Percentiles rank a stretch among this genome's conserved stretches.
Conservation (phyloP, 2,329 filamentous ascomycete genomes). For the Phyllosticta ampelicida region DNA sequence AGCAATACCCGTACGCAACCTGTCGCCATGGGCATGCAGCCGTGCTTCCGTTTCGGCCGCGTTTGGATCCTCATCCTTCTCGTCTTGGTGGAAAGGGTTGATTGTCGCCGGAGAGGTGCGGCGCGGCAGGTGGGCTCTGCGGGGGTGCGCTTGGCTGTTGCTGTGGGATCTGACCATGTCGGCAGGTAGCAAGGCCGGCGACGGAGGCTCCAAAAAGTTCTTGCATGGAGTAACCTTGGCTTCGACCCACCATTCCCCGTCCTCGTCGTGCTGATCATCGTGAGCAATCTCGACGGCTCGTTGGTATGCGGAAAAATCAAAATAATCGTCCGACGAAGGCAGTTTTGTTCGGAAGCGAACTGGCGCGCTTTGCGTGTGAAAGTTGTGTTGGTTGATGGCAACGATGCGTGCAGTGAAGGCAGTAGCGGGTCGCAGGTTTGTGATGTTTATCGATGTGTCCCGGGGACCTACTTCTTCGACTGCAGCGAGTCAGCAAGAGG, state of each 20-base stretch:
- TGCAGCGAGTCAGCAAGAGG: slow-evolving; percentile 23
- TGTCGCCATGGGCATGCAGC: slow-evolving; percentile 69
- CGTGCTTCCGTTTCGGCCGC: slow-evolving; percentile 56
- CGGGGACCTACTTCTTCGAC: slow-evolving; percentile 74
- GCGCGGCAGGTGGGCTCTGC: slow-evolving; percentile 60
- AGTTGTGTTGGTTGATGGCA: slow-evolving; percentile 82
- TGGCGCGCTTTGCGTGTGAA: slow-evolving; percentile 77
- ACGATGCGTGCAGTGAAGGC: slow-evolving; percentile 93
- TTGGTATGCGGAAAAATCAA: slow-evolving; percentile 41
- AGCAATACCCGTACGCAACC: slow-evolving; percentile 73
- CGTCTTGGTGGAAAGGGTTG: slow-evolving; percentile 2
- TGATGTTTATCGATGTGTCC: slow-evolving; percentile 85
- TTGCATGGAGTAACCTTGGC: slow-evolving; percentile 44
- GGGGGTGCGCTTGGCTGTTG: slow-evolving; percentile 40
- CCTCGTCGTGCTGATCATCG: slow-evolving; percentile 20
- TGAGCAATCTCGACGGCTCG: slow-evolving; percentile 13
- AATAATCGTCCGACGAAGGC: slow-evolving; percentile 33
- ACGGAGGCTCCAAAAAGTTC: slow-evolving; percentile 48
- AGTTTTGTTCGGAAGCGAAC: slow-evolving; percentile 67
- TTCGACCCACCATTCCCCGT: slow-evolving; percentile 39
- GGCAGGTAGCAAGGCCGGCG: slow-evolving; percentile 50
- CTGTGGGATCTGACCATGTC: slow-evolving; percentile 56
- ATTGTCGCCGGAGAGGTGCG: slow-evolving; percentile 58
- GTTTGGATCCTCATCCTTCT: slow-evolving; percentile 1
- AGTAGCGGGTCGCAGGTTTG: slow-evolving; percentile 71